phyloP scores from a whole-genome alignment of 805 yeast species.

The Kluyveromyces dobzhanskii region DNA sequence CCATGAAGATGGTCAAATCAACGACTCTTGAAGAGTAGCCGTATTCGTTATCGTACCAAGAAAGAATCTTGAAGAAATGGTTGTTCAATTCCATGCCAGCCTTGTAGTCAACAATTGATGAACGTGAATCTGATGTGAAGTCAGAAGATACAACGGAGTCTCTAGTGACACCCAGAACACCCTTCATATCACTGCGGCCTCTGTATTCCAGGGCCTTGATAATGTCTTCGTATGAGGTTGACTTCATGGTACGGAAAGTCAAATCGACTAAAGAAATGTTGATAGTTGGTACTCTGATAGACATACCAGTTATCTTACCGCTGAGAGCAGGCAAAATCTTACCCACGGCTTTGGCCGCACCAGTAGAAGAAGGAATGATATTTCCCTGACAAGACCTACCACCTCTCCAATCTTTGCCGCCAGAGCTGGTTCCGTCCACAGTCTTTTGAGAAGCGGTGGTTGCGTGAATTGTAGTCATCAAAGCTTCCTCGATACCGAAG shows the following conservation, averaged over 20 bases:
- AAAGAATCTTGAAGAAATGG: constrained; percentile 80
- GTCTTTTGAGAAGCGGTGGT: constrained; percentile 95
- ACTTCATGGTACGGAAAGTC: constrained; percentile 72
- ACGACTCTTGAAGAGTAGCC: constrained; percentile 97
- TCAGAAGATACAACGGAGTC: constrained; percentile 89
- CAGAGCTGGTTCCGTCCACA: constrained; percentile 82
- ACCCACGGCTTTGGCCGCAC: constrained; percentile 98
- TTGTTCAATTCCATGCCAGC: constrained; percentile 87
- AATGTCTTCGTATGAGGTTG: constrained; percentile 78
- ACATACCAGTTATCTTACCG: constrained; percentile 92
- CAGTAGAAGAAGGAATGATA: constrained; percentile 92
- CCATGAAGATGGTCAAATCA: constrained; percentile 77
- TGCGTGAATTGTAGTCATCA: constrained; percentile 95
- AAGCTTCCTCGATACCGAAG: constrained; percentile 84
- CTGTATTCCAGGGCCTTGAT: constrained; percentile 67
- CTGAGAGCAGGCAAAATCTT: constrained; percentile 85
- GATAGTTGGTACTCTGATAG: constrained; percentile 88
- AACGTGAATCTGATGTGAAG: constrained; percentile 75
- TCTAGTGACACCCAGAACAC: constrained; percentile 82
- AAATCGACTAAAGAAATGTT: constrained; percentile 92
- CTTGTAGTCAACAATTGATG: constrained; percentile 83
- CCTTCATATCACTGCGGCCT: constrained; percentile 70
- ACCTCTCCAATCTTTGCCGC: constrained; percentile 95
- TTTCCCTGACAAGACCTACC: constrained; percentile 95
- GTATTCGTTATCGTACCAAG: constrained; percentile 95